Base-by-base conservation (phyloP, 305 asterid species). In the Rubia occidens region DNA sequence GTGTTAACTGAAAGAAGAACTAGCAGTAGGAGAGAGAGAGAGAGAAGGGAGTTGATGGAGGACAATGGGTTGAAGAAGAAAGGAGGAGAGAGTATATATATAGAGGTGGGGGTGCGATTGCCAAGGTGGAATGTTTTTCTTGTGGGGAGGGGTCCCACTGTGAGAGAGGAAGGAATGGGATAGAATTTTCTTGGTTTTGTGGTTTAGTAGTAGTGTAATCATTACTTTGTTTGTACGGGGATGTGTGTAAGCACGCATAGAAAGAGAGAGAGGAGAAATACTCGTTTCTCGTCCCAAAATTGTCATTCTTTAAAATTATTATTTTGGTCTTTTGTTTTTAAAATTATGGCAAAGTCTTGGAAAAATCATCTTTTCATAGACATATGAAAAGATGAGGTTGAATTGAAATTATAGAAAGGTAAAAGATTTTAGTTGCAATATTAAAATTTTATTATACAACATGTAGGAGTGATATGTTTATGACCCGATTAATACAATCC, bases 171-270 rank as follows among this genome's bases (percentile, higher is more conserved):
- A 3, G 6, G 55, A 18, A 17, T 14, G 44, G 71, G 49, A 63
- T 63, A 40, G 67, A 63, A 39, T 63, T 63, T 39, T 63, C 67
- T 37, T 63, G 13, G 51, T 63, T 63, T 63, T 7, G 35, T 64
- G 26, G 11, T 37, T 15, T 62, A 7, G 70, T 29, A 24, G 40
- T 29, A 72, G 32, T 51, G 78, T 83, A 81, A 81, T 81, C 81
- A 81, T 85, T 84, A 85, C 85, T 45, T 66, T 51, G 67, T 71
- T 56, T 84, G 78, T 79, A 78, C 77, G 71, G 86, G 84, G 80
- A 82, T 82, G 78, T 73, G 90, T 82, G 80, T 74, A 64, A 75
- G 70, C 72, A 64, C 69, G 64, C 74, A 74, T 49, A 59, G 69
- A 73, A 60, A 77, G 81, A 60, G 73, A 75, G 37, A 32, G 37